These are phyloP conservation scores for Gloeopeniophorella convolvens DNA, from an alignment of 768 basidiomycete species.

Conservation along the genomic window DNA sequence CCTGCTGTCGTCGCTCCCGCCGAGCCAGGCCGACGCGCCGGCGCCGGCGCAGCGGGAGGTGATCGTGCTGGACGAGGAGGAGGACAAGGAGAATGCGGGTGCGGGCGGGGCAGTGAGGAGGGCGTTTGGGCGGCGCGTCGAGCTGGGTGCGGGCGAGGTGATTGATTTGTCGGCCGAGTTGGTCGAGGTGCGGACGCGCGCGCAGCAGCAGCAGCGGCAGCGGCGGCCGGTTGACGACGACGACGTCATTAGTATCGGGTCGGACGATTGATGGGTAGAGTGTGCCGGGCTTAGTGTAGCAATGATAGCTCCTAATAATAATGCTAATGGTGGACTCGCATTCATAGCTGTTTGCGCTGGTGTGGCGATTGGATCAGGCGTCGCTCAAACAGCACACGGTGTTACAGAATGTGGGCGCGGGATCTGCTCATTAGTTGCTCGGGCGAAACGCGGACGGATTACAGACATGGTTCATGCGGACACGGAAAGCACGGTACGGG, in stretches of 20 bases:
- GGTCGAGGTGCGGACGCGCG: neutral
- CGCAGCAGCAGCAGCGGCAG: neutral
- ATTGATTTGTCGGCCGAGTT: slow-evolving; percentile 51
- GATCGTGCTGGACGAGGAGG: slow-evolving; percentile 40
- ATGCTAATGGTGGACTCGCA: no score
- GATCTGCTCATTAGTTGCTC: slow-evolving; percentile 16
- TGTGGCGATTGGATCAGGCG: neutral
- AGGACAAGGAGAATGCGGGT: slow-evolving; percentile 58
- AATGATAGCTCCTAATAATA: neutral
- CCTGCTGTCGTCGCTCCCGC: neutral
- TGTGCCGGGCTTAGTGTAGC: no score
- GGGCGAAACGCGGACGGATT: slow-evolving; percentile 9
- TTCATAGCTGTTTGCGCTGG: no score
- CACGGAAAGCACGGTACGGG: neutral
- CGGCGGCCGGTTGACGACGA: neutral
- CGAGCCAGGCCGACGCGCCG: slow-evolving; percentile 18
- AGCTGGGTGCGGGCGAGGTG: slow-evolving; percentile 33
- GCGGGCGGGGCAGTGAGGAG: slow-evolving; percentile 45
- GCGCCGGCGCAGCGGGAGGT: slow-evolving; percentile 25
- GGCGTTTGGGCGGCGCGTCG: slow-evolving; percentile 27
- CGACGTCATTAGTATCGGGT: slow-evolving; percentile 17
- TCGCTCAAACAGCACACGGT: neutral
- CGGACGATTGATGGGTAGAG: slow-evolving; percentile 6
- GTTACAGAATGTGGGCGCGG: neutral
- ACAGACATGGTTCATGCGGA: slow-evolving; percentile 3